Percentiles rank a stretch among this genome's conserved stretches.
phyloP scores from a whole-genome alignment of 2,329 filamentous ascomycete genomes.

The Fusarium chaquense region DNA sequence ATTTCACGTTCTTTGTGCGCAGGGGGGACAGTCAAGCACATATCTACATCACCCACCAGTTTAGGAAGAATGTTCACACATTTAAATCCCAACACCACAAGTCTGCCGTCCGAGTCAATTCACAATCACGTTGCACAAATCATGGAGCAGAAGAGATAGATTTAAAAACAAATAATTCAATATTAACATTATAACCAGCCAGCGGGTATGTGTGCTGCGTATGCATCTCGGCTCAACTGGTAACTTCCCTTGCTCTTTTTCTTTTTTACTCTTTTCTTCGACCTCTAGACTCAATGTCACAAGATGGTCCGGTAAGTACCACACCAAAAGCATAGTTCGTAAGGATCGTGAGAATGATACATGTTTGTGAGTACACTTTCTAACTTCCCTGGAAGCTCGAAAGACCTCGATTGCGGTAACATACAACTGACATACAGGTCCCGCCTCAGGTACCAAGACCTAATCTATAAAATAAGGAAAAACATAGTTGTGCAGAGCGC shows the following conservation, averaged over 20 bases:
- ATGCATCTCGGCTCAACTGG: constrained; percentile 48
- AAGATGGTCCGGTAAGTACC: constrained; percentile 34
- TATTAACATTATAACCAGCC: constrained; percentile 53
- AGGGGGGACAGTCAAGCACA: too few relatives aligned
- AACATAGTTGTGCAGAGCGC: constrained; percentile 38
- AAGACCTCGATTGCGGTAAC: constrained; percentile 36
- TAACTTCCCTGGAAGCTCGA: constrained; percentile 36
- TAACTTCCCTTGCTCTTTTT: constrained; percentile 42
- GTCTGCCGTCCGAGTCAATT: neutral
- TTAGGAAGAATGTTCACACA: neutral
- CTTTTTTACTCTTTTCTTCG: constrained; percentile 41
- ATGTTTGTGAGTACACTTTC: constrained; percentile 39
- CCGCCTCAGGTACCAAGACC: constrained; percentile 45
- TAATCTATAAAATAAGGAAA: constrained; percentile 46
- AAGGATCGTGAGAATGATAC: constrained; percentile 71
- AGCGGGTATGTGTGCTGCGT: constrained; percentile 50
- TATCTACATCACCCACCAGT: neutral
- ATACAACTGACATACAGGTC: constrained; percentile 45
- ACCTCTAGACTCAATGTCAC: constrained; percentile 34
- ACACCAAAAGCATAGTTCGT: constrained; percentile 57
- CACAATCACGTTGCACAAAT: neutral
- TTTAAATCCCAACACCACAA: neutral
- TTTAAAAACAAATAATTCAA: constrained; percentile 44
- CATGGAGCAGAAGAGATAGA: constrained; percentile 25
- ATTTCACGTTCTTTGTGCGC: too few relatives aligned